Percentiles rank a stretch among this genome's conserved stretches.
phyloP scores from a whole-genome alignment of 257 asterid species.

The Nicotiana undulata region DNA sequence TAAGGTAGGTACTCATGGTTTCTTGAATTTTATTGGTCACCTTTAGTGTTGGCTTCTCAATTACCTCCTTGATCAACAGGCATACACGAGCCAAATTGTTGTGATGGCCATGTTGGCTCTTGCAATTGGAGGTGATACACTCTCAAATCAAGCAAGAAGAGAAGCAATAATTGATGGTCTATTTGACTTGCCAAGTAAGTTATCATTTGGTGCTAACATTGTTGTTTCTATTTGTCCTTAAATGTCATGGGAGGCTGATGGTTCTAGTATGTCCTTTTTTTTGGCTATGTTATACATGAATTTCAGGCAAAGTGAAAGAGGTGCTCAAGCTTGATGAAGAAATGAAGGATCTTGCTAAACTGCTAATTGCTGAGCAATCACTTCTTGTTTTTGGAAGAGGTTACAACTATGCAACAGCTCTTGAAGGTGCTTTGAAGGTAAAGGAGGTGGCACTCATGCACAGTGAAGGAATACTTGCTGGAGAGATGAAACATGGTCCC shows the following conservation, averaged over 20 bases:
- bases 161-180: constrained; percentile 87
- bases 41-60: constrained; percentile 2
- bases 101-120: constrained; percentile 99
- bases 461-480: constrained; percentile 98
- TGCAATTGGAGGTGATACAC: constrained; percentile 83
- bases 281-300: constrained; percentile 12
- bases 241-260: background rate
- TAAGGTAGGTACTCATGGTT: constrained; percentile 40
- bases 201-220: constrained; percentile 5
- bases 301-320: constrained; percentile 76
- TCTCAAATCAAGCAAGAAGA: constrained; percentile 72
- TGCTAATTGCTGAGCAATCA: constrained; percentile 81
- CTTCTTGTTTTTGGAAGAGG: constrained; percentile 98
- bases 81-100: constrained; percentile 94
- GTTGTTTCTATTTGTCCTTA: background rate
- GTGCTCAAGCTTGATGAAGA: constrained; percentile 88
- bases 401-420: constrained; percentile 85
- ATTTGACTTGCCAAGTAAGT: constrained; percentile 81
- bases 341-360: constrained; percentile 78
- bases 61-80: constrained; percentile 40
- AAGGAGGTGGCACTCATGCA: constrained; percentile 99
- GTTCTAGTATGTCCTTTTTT: background rate
- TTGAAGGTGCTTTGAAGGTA: constrained; percentile 98
- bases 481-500: constrained; percentile 99
- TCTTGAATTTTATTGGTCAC: background rate